phyloP scores from a whole-genome alignment of 352 stramenopile genomes.

The Pythium aquatile region DNA sequence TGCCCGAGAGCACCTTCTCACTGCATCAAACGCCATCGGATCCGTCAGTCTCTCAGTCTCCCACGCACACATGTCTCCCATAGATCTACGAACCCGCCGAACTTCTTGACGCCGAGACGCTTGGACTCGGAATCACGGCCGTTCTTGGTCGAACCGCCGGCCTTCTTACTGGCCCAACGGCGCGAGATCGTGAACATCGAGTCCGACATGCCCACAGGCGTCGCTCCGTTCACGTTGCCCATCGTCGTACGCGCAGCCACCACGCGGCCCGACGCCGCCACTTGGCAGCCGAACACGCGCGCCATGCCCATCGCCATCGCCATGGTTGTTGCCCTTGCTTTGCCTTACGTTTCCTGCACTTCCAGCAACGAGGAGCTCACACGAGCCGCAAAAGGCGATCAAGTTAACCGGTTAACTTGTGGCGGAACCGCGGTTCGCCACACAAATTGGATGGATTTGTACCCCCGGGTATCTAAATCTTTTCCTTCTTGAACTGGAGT shows the following conservation, averaged over 20 bases:
- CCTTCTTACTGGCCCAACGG: constrained; percentile 95
- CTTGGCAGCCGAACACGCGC: constrained; percentile 56
- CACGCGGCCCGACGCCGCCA: constrained; percentile 20
- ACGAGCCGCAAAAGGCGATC: background rate
- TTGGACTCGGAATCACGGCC: constrained; percentile 96
- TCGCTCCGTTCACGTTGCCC: constrained; percentile 15
- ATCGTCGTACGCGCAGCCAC: constrained; percentile 14
- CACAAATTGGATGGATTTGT: constrained; percentile 9
- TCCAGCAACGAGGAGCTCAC: background rate
- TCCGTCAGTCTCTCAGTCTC: constrained; percentile 1
- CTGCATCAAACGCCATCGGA: constrained; percentile 26
- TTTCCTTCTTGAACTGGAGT: constrained; percentile 1
- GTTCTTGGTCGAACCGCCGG: constrained; percentile 97
- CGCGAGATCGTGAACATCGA: constrained; percentile 49
- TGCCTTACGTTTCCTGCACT: constrained; percentile 5
- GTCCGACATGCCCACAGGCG: constrained; percentile 32
- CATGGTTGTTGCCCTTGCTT: constrained; percentile 33
- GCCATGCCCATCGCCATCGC: constrained; percentile 74
- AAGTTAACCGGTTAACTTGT: constrained; percentile 23
- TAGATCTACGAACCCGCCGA: constrained; percentile 69
- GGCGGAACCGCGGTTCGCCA: constrained; percentile 17
- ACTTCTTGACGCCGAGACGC: constrained; percentile 97
- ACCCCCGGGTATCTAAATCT: background rate
- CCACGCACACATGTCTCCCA: background rate
- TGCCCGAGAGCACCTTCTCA: constrained; percentile 88